Base-by-base conservation (phyloP, 2,329 filamentous ascomycete species). In the Penicillium sclerotigenum region DNA sequence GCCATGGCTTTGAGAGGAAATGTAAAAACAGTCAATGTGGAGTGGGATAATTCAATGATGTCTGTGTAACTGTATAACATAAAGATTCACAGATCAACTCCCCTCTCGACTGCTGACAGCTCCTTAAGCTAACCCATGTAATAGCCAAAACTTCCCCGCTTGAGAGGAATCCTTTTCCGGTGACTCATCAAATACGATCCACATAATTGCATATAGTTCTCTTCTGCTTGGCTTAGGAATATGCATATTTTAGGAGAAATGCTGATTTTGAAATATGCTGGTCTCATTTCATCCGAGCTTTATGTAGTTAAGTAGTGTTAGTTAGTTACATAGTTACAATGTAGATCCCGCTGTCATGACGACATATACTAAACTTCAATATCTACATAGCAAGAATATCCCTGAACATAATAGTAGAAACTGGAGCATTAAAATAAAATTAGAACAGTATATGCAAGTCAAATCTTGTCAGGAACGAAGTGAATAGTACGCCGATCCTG, bases 321-420 rank as follows among this genome's bases (percentile, higher is more conserved):
- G n/a, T n/a, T n/a, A n/a, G 18, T 33, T 33, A 24, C 22, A 26
- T 20, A n/a, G n/a, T n/a, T n/a, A n/a, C 26, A 14, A 31, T 24
- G 48, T 51, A 45, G 48, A 51, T 51, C 37, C 29, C 38, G n/a
- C 18, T 16, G 31, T 40, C 28, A 51, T 51, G 38, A 43, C 37
- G 37, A 51, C 38, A 45, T 51, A 13, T 42, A 34, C 22, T 22
- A 10, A 13, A 16, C 31, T 43, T 26, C 5, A 24, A 20, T 43
- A 4, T 18, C 26, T 24, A 20, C n/a, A 34, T 26, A 33, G 14
- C 7, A 13, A 48, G 2, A 28, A 16, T 22, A 38, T 18, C 0
- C 8, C 13, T 33, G 20, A 46, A 13, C 20, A 24, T 24, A n/a
- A 11, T 2, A 5, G 1, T 11, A 24, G 13, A n/a, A 16, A 11